A percentile compares a stretch with the other conserved stretches of the same genome.
phyloP scores from a whole-genome alignment of 164 flowering plant species.

The Aristolochia californica region DNA sequence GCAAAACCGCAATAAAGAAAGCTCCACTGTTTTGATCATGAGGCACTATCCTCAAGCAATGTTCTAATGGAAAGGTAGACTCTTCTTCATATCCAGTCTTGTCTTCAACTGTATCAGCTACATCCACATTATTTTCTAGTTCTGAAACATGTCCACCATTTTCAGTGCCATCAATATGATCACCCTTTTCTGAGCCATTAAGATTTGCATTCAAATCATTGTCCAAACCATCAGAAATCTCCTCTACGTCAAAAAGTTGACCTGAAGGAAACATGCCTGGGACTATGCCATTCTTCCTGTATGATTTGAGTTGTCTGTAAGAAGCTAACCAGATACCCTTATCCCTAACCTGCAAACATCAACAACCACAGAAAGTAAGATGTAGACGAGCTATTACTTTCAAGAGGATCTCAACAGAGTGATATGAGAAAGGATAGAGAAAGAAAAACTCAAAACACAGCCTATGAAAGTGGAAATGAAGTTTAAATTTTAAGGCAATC shows the following conservation, averaged over 20 bases:
- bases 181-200: conserved; percentile 9
- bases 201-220: conserved; percentile 8
- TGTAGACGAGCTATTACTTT: too few relatives aligned
- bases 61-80: conserved; percentile 68
- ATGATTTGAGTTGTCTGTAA: conserved; percentile 44
- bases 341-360: conserved; percentile 70
- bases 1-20: conserved; percentile 85
- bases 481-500: neutral
- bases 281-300: conserved; percentile 35
- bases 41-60: conserved; percentile 86
- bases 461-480: neutral
- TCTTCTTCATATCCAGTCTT: conserved; percentile 29
- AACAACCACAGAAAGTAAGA: too few relatives aligned
- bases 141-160: conserved; percentile 13
- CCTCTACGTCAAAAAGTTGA: conserved; percentile 16
- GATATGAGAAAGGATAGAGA: neutral
- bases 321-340: conserved; percentile 68
- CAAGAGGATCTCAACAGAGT: neutral
- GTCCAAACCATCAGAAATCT: conserved; percentile 7
- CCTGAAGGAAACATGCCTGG: conserved; percentile 97
- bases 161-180: conserved; percentile 20
- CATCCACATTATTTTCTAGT: conserved; percentile 14
- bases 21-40: conserved; percentile 98
- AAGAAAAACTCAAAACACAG: neutral
- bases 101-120: neutral